Percentiles rank a stretch among this genome's conserved stretches.
phyloP scores from a whole-genome alignment of 2,329 filamentous ascomycete genomes.

The Trichophyton benhamiae region DNA sequence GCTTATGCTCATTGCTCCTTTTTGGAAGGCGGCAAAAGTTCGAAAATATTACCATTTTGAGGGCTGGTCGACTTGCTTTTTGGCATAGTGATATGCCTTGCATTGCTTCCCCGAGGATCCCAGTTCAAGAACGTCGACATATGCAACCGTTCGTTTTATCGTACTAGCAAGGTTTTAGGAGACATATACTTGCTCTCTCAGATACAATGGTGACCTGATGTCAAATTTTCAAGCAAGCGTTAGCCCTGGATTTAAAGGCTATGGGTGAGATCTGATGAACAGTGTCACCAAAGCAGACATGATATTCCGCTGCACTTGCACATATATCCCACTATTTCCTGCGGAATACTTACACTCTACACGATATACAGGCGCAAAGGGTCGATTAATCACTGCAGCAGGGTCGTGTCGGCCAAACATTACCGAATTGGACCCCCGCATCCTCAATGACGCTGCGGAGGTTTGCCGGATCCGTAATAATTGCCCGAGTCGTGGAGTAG shows the following conservation, averaged over 20 bases:
- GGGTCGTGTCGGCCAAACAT: constrained; percentile 54
- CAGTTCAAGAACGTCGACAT: constrained; percentile 72
- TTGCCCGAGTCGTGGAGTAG: constrained; percentile 42
- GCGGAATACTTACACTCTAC: constrained; percentile 50
- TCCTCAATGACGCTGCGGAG: constrained; percentile 53
- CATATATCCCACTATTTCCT: constrained; percentile 62
- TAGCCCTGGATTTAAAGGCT: constrained; percentile 60
- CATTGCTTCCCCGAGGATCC: constrained; percentile 51
- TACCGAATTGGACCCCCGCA: constrained; percentile 68
- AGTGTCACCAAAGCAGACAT: constrained; percentile 60
- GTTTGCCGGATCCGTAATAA: constrained; percentile 33
- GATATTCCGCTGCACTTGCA: constrained; percentile 82
- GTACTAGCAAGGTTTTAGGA: constrained; percentile 36
- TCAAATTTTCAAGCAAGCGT: constrained; percentile 57
- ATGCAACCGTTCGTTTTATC: constrained; percentile 54
- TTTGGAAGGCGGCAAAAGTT: constrained; percentile 56
- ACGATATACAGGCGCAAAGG: constrained; percentile 33
- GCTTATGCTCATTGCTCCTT: constrained; percentile 48
- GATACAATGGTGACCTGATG: constrained; percentile 50
- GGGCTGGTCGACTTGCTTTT: constrained; percentile 79
- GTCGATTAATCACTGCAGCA: constrained; percentile 33
- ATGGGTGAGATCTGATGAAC: constrained; percentile 53
- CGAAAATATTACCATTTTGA: constrained; percentile 70
- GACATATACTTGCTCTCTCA: constrained; percentile 42
- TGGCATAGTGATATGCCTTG: constrained; percentile 72